A percentile compares a stretch with the other conserved stretches of the same genome.
phyloP scores from a whole-genome alignment of 2,329 filamentous ascomycete species.

The Chaetomiaceae sp. region DNA sequence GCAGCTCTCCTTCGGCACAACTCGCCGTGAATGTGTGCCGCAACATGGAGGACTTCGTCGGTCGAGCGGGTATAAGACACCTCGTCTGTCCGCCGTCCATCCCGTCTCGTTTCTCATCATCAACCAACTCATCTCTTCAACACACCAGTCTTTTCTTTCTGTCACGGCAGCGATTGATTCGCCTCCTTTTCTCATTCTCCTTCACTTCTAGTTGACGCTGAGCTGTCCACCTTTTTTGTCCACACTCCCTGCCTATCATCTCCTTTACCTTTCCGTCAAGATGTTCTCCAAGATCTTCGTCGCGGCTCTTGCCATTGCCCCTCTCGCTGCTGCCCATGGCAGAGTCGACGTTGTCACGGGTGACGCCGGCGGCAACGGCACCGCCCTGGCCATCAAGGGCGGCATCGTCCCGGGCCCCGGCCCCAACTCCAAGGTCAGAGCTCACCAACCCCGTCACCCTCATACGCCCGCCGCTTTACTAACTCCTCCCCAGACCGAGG shows the following conservation, averaged over 20 bases:
- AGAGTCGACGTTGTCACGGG: slow-evolving; percentile 29
- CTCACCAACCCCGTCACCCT: background rate
- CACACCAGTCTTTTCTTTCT: background rate
- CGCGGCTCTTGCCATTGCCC: slow-evolving; percentile 25
- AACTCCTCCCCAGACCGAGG: slow-evolving; percentile 29
- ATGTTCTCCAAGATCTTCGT: slow-evolving; percentile 27
- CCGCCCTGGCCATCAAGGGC: slow-evolving; percentile 37
- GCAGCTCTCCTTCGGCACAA: too few species aligned
- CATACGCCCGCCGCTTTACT: background rate
- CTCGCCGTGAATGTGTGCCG: background rate
- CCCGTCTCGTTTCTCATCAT: background rate
- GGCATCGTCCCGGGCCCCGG: slow-evolving; percentile 36
- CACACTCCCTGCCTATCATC: background rate
- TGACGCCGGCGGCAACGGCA: slow-evolving; percentile 37
- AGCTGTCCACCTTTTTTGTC: background rate
- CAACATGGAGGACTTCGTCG: background rate
- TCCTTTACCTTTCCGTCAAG: slow-evolving; percentile 5
- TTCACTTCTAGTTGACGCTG: background rate
- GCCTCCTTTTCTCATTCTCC: background rate
- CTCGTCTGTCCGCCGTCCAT: background rate
- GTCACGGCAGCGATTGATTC: background rate
- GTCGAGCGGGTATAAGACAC: background rate
- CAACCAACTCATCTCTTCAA: background rate
- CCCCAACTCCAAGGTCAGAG: slow-evolving; percentile 29
- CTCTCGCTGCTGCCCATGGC: slow-evolving; percentile 30